phyloP scores from a whole-genome alignment of 257 asterid species.

The Agastache rugosa region DNA sequence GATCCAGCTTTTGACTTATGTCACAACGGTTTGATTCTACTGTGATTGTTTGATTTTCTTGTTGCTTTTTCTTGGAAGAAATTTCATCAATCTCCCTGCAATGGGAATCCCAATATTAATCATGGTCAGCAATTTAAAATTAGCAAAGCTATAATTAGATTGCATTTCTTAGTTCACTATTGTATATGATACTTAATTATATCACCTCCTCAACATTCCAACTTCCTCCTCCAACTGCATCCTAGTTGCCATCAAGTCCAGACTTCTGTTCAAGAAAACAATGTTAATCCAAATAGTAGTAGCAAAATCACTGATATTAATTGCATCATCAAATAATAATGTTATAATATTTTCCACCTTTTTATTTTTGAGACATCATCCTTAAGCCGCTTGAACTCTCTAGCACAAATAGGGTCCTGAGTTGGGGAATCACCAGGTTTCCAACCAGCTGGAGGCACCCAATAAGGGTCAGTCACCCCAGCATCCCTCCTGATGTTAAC shows the following conservation, averaged over 20 bases:
- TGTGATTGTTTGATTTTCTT: constrained; percentile 50
- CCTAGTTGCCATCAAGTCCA: constrained; percentile 54
- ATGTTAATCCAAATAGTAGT: not conserved
- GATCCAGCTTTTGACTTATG: constrained; percentile 48
- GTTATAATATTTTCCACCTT: constrained; percentile 50
- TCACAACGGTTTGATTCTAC: constrained; percentile 41
- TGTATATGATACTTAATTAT: no score
- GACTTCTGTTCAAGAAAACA: constrained; percentile 47
- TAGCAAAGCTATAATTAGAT: not conserved
- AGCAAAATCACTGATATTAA: not conserved
- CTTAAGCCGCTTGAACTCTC: constrained; percentile 64
- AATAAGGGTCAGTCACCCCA: constrained; percentile 84
- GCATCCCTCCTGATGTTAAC: constrained; percentile 75
- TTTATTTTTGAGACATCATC: constrained; percentile 60
- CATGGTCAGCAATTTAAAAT: constrained; percentile 7
- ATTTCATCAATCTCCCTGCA: constrained; percentile 68
- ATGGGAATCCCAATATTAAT: constrained; percentile 25
- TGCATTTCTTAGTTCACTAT: not conserved
- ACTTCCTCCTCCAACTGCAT: constrained; percentile 70
- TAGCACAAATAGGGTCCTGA: constrained; percentile 86
- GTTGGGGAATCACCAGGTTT: constrained; percentile 85
- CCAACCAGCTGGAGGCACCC: constrained; percentile 99
- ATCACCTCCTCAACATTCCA: constrained; percentile 64
- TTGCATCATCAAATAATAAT: not conserved
- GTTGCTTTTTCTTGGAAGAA: constrained; percentile 40